Evolutionary conservation across 139 green algal genomes (phyloP), one percentile per base, ranked within the genome.

Genomic region (Astrephomene gubernaculifera): DNA sequence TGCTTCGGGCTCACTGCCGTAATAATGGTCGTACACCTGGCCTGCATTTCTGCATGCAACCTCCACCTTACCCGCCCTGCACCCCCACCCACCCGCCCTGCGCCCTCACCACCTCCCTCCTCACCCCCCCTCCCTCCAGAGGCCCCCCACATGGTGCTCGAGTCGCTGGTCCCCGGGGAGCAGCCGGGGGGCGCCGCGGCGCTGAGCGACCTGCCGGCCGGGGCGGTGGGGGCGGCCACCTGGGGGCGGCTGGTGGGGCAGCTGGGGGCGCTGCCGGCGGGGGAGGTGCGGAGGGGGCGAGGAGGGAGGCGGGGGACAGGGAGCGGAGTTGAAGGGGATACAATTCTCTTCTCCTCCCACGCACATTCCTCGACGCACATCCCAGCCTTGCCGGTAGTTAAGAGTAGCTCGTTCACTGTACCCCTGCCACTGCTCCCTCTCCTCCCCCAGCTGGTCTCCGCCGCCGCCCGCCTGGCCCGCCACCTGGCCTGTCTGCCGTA

Each of bases 81-180:
- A n/a, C n/a, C n/a, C n/a, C n/a, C n/a, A n/a, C n/a, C n/a, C n/a
- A n/a, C n/a, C n/a, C n/a, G n/a, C n/a, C n/a, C n/a, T n/a, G n/a
- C n/a, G n/a, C n/a, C n/a, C n/a, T n/a, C n/a, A n/a, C n/a, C n/a
- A n/a, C n/a, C n/a, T n/a, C n/a, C n/a, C n/a, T n/a, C n/a, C n/a
- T n/a, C n/a, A n/a, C n/a, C n/a, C n/a, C n/a, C n/a, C n/a, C n/a
- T n/a, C n/a, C n/a, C n/a, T n/a, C n/a, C n/a, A n/a, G n/a, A n/a
- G n/a, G n/a, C 49, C 49, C 49, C 49, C 12, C 49, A 57, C 49
- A n/a, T 80, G 71, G 71, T 80, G 31, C 49, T 80, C 45, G 71
- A 80, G 45, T 45, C 45, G 35, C 45, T 80, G 71, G 19, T 10
- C 38, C 10, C 43, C 9, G 43, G 22, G 43, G 41, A 61, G 12